Conservation (phyloP, 2,329 filamentous ascomycete species). For the Karstenula rhodostoma region DNA sequence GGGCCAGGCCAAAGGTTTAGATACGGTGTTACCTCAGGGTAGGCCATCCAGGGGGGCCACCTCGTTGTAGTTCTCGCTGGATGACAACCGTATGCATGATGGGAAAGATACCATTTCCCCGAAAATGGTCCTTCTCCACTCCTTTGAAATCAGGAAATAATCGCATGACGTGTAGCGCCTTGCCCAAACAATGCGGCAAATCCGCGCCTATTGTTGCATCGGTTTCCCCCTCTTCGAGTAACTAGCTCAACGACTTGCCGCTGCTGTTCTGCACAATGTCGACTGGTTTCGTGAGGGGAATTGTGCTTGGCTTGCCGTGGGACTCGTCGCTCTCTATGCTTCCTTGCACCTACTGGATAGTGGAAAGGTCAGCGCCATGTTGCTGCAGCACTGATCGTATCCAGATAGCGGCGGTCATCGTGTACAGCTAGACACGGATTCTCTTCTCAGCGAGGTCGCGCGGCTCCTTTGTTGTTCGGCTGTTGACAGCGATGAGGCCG, state of each 20-base stretch:
- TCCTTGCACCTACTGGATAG: slow-evolving; percentile 44
- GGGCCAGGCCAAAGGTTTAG: no score
- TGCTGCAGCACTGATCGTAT: slow-evolving; percentile 44
- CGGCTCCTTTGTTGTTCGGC: slow-evolving; percentile 36
- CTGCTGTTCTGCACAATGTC: slow-evolving; percentile 35
- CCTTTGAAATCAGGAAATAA: slow-evolving; percentile 49
- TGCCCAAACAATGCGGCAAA: slow-evolving; percentile 40
- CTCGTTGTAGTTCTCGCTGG: slow-evolving; percentile 22
- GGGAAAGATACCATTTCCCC: slow-evolving; percentile 39
- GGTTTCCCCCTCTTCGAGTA: slow-evolving; percentile 49
- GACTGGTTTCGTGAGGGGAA: slow-evolving; percentile 33
- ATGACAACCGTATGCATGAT: slow-evolving; percentile 46
- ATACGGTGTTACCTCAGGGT: background rate
- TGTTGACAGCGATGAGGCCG: slow-evolving; percentile 46
- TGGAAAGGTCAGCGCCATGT: slow-evolving; percentile 44
- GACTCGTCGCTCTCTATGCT: slow-evolving; percentile 37
- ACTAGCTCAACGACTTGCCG: slow-evolving; percentile 22
- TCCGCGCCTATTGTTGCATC: slow-evolving; percentile 50
- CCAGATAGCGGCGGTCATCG: slow-evolving; percentile 52
- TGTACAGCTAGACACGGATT: slow-evolving; percentile 50
- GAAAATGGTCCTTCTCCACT: slow-evolving; percentile 46
- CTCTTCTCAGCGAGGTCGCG: slow-evolving; percentile 45
- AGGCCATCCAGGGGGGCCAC: background rate
- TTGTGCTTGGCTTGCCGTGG: slow-evolving; percentile 38
- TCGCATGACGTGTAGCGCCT: slow-evolving; percentile 34